A percentile compares a stretch with the other conserved stretches of the same genome.
phyloP scores from a whole-genome alignment of 345 rosid species.

The Citropsis articulata region DNA sequence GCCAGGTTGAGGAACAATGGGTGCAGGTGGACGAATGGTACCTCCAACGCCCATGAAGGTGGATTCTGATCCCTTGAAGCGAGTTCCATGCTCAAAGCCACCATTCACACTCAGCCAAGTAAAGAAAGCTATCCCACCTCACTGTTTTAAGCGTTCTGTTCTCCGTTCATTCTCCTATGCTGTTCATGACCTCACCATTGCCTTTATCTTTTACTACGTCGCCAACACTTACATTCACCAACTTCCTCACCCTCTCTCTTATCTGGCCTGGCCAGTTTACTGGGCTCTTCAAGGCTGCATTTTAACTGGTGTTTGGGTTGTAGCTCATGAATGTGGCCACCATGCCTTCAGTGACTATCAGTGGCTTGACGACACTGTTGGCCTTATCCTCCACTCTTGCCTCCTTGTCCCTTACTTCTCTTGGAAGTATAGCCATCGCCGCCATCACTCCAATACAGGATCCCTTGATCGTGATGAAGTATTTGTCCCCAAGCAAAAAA shows the following conservation, averaged over 20 bases:
- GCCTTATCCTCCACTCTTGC: slow-evolving; percentile 73
- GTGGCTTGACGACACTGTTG: slow-evolving; percentile 82
- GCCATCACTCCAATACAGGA: slow-evolving; percentile 88
- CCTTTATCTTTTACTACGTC: slow-evolving; percentile 47
- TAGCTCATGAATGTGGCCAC: slow-evolving; percentile 96
- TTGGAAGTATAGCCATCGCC: slow-evolving; percentile 90
- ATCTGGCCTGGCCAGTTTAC: slow-evolving; percentile 75
- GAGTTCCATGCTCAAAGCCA: slow-evolving; percentile 65
- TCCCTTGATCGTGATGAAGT: slow-evolving; percentile 88
- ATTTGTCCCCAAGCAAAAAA: slow-evolving; percentile 70
- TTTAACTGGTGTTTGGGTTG: slow-evolving; percentile 79
- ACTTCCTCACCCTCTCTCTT: slow-evolving; percentile 56
- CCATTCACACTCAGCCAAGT: slow-evolving; percentile 67
- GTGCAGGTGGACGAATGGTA: slow-evolving; percentile 77
- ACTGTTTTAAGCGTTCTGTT: slow-evolving; percentile 83
- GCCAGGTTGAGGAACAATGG: slow-evolving; percentile 55
- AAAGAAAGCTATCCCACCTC: slow-evolving; percentile 86
- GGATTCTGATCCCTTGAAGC: slow-evolving; percentile 30
- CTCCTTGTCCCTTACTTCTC: slow-evolving; percentile 94
- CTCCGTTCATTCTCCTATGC: slow-evolving; percentile 72
- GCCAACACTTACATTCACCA: slow-evolving; percentile 54
- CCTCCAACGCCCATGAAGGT: slow-evolving; percentile 37
- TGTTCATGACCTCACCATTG: slow-evolving; percentile 52
- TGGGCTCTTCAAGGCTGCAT: slow-evolving; percentile 81
- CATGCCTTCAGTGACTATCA: slow-evolving; percentile 93